These are phyloP conservation scores for Candida khao-thaluensis DNA, from an alignment of 805 yeast species.

Conservation along the genomic window DNA sequence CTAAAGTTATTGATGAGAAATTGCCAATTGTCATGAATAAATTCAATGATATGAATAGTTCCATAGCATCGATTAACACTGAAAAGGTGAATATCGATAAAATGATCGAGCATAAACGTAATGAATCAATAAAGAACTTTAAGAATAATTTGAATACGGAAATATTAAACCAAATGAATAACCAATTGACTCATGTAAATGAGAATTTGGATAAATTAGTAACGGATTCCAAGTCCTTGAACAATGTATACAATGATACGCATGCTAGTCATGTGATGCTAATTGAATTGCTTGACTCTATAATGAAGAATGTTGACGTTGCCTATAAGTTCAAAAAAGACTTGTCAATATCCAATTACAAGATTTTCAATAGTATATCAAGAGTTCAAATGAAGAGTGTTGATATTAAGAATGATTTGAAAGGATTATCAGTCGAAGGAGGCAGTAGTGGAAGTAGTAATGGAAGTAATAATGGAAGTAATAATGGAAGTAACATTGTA, in stretches of 20 bases:
- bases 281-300: background rate
- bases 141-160: slow-evolving; percentile 15
- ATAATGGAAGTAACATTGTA: background rate
- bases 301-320: slow-evolving; percentile 1
- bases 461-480: too few relatives aligned
- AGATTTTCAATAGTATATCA: slow-evolving; percentile 34
- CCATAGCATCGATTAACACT: slow-evolving; percentile 36
- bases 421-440: slow-evolving; percentile 18
- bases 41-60: slow-evolving; percentile 32
- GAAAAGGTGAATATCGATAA: slow-evolving; percentile 38
- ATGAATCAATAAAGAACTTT: slow-evolving; percentile 33
- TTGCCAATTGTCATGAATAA: slow-evolving; percentile 31
- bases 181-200: background rate
- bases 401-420: slow-evolving; percentile 28
- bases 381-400: slow-evolving; percentile 39
- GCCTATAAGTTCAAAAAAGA: slow-evolving; percentile 25
- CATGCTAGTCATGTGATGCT: slow-evolving; percentile 2
- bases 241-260: background rate
- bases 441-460: background rate
- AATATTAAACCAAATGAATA: background rate
- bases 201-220: slow-evolving; percentile 1
- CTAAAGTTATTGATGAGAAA: slow-evolving; percentile 26
- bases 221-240: background rate
- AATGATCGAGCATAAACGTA: slow-evolving; percentile 41
- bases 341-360: slow-evolving; percentile 21